Percentiles rank a stretch among this genome's conserved stretches.
Evolutionary conservation across 768 basidiomycete species (phyloP).

Genomic region (Tubosaeta brunneosetosa): DNA sequence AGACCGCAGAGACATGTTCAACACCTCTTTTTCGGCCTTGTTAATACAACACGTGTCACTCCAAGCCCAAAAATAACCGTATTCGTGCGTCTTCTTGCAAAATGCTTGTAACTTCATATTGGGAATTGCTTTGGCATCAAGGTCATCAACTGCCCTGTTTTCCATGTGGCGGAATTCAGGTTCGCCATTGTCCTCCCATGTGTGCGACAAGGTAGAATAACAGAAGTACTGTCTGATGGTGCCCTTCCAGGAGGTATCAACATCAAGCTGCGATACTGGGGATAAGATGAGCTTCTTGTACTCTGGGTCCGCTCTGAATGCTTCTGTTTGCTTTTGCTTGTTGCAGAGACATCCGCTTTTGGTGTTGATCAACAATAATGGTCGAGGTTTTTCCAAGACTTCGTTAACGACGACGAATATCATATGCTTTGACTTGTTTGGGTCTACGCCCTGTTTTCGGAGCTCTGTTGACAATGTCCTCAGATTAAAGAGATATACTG

Average conservation of each 20-base stretch:
- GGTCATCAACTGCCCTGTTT: slow-evolving; percentile 1
- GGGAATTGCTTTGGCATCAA: not conserved
- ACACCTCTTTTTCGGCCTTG: slow-evolving; percentile 13
- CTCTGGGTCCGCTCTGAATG: slow-evolving; percentile 6
- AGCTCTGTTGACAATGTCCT: slow-evolving; percentile 2
- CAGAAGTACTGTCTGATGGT: slow-evolving; percentile 7
- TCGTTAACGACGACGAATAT: slow-evolving; percentile 1
- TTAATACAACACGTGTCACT: slow-evolving; percentile 10
- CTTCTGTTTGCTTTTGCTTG: slow-evolving; percentile 2
- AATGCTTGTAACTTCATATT: slow-evolving; percentile 10
- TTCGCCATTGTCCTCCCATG: slow-evolving; percentile 14
- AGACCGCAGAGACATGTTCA: slow-evolving; percentile 16
- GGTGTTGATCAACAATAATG: slow-evolving; percentile 14
- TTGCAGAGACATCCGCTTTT: slow-evolving; percentile 12
- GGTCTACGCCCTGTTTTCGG: slow-evolving; percentile 6
- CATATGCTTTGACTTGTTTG: not conserved
- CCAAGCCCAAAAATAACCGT: slow-evolving; percentile 16
- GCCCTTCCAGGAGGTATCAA: not conserved
- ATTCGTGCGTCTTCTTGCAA: slow-evolving; percentile 3
- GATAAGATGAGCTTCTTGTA: slow-evolving; percentile 14
- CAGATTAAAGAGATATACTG: not conserved
- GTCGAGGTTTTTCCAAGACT: slow-evolving; percentile 2
- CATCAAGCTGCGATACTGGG: not conserved
- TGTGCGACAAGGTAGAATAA: slow-evolving; percentile 19
- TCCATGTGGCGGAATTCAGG: slow-evolving; percentile 4